Evolutionary conservation across 179 eudicot species (phyloP), one percentile per base, ranked within the genome.

Genomic region (Beta lomatogona): DNA sequence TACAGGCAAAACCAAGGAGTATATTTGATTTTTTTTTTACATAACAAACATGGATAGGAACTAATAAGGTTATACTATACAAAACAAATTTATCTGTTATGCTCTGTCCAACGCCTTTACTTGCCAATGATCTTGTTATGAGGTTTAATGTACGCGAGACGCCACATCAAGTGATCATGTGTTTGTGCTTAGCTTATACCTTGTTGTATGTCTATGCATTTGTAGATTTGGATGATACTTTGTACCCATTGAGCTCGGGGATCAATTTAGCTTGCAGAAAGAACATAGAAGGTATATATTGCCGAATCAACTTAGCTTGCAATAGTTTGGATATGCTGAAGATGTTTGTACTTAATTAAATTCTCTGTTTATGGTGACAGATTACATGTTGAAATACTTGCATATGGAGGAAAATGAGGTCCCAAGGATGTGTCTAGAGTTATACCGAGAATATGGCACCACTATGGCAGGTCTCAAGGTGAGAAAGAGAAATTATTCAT

Each of bases 401-500:
- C 81, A 88, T 58, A 90, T 95, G 48, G 95, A 92, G 13, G 91
- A 94, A 90, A 85, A 80, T 83, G 88, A 88, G 81, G 92, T 95
- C 50, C 95, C 98, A 19, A 89, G 76, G 80, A 88, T 94, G 93
- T 95, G 99, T 63, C 79, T 95, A 57, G 98, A 95, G 15, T 83
- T 95, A 76, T 95, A 95, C 83, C 89, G 84, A 82, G 98, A 95
- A 86, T 76, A 95, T 60, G 98, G 99, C 75, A 95, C 99, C 48
- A 95, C 99, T 15, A 92, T 95, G 99, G 99, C 98, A 44, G 99
- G 99, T 67, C 90, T 95, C n/a, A 95, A 93, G 99, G 99, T 94
- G 22, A 81, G 71, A 77, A 65, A 28, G 19, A 81, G 71, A 77
- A 65, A 28, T 58, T 46, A 5, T 21, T 31, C 9, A 1, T 19